Percentiles rank a stretch among this genome's conserved stretches.
Conservation (phyloP, 2,329 filamentous ascomycete species). For the Ilyonectria sp. region DNA sequence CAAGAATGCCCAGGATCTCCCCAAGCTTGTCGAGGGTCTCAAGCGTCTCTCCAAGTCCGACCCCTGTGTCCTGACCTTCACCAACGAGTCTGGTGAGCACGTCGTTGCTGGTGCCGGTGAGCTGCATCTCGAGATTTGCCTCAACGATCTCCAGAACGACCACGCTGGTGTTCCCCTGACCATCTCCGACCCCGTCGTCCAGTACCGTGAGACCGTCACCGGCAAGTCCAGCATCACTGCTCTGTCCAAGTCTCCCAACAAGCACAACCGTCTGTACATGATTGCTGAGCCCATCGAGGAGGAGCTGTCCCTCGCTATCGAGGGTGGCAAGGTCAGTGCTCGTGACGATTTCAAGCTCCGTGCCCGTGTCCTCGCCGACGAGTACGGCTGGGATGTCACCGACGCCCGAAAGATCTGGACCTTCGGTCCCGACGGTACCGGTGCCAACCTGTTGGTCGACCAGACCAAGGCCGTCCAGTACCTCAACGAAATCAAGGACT, state of each 20-base stretch:
- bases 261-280: conserved; percentile 99
- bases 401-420: conserved; percentile 99
- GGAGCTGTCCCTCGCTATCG: conserved; percentile 92
- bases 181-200: conserved; percentile 97
- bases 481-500: conserved; percentile 99
- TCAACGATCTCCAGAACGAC: conserved; percentile 99
- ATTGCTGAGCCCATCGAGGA: conserved; percentile 91
- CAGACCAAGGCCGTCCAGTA: conserved; percentile 99
- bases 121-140: conserved; percentile 99
- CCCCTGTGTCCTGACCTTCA: conserved; percentile 94
- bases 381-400: conserved; percentile 99
- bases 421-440: conserved; percentile 97
- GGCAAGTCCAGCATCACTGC: conserved; percentile 92
- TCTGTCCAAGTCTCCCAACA: conserved; percentile 99
- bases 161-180: conserved; percentile 98
- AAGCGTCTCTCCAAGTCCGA: conserved; percentile 99
- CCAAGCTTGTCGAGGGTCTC: conserved; percentile 99
- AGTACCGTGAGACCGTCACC: conserved; percentile 97
- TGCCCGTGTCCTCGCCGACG: conserved; percentile 95
- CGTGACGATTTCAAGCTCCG: conserved; percentile 99
- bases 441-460: conserved; percentile 98
- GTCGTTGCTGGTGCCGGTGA: conserved; percentile 99
- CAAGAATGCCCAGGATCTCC: conserved; percentile 99
- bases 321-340: conserved; percentile 90
- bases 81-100: conserved; percentile 96